Base-by-base conservation (phyloP, 176 grass and related monocot genomes). In the Oropetium thomaeum region DNA sequence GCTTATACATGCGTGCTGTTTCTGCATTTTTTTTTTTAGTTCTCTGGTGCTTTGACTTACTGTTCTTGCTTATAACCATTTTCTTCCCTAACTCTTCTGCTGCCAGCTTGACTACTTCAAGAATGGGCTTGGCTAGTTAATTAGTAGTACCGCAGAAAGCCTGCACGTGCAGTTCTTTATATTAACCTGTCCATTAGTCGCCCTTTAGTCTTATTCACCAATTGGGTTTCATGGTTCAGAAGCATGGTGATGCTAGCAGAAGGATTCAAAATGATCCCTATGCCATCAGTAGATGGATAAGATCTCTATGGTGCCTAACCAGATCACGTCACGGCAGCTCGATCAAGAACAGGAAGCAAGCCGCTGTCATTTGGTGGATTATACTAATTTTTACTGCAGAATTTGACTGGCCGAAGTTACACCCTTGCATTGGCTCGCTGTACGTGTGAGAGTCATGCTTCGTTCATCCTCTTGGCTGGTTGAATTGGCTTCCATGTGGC, bases 221-320 rank as follows among this genome's bases (percentile, higher is more conserved):
- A 66, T 69, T 12, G n/a, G 71, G 37, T 74, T 62, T 37, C 53
- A 83, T 74, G 55, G 43, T 54, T 68, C 54, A 74, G 53, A 74
- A 52, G 62, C 27, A 79, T 62, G 43, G 43, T 47, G 69, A 75
- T 83, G 68, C 20, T 73, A 78, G 27, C 26, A 69, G 26, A 62
- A 48, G 33, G 53, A 57, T 57, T 57, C 53, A 57, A 57, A 57
- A 57, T 69, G 83, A 55, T 67, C 23, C 67, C 23, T 0, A 13
- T 79, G 75, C 33, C 75, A 77, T 41, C 29, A 61, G 61, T 81
- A 73, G 81, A 73, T 71, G 68, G 72, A 81, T 61, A 81, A 85
- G 77, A 67, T 77, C 49, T 61, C 16, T 78, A 19, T 51, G 31
- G 43, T 61, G 20, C 61, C 72, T 85, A 80, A 86, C 32, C 1